Percentiles rank a stretch among this genome's conserved stretches.
Conservation (phyloP, 257 asterid genomes). For the Solanum clarkiae region DNA sequence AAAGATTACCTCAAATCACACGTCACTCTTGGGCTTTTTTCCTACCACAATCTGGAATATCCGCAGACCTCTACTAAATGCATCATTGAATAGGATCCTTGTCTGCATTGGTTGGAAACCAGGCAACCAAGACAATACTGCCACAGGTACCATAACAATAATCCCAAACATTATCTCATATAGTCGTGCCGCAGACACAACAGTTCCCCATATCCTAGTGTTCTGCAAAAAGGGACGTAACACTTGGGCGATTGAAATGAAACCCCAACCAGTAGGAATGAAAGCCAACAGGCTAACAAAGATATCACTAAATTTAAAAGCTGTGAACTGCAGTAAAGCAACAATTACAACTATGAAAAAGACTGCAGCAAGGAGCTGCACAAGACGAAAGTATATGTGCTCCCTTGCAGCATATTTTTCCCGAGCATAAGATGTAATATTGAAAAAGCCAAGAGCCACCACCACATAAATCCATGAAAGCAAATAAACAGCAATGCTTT, state of each 20-base stretch:
- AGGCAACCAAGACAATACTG: slow-evolving; percentile 90
- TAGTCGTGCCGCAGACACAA: slow-evolving; percentile 70
- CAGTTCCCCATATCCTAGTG: slow-evolving; percentile 56
- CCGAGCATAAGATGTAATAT: slow-evolving; percentile 64
- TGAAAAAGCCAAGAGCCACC: slow-evolving; percentile 53
- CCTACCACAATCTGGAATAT: slow-evolving; percentile 93
- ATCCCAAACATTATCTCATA: slow-evolving; percentile 92
- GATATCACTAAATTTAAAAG: slow-evolving; percentile 56
- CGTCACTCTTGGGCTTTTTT: slow-evolving; percentile 58
- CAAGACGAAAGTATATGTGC: slow-evolving; percentile 94
- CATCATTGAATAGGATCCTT: slow-evolving; percentile 89
- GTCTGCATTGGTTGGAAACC: slow-evolving; percentile 99
- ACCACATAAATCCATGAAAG: slow-evolving; percentile 83
- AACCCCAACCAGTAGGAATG: slow-evolving; percentile 95
- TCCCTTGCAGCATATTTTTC: slow-evolving; percentile 83
- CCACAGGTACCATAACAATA: slow-evolving; percentile 78
- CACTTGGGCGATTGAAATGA: slow-evolving; percentile 74
- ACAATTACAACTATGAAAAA: slow-evolving; percentile 44
- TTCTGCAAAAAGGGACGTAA: slow-evolving; percentile 57
- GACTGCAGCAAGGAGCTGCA: slow-evolving; percentile 82
- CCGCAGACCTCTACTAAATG: slow-evolving; percentile 93
- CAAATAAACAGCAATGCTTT: slow-evolving; percentile 74
- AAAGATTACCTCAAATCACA: slow-evolving; percentile 39
- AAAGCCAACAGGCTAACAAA: slow-evolving; percentile 89
- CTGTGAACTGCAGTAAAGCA: slow-evolving; percentile 60